Percentiles rank a stretch among this genome's conserved stretches.
These are phyloP conservation scores for Porcisia hertigi DNA, from an alignment of 208 protist species.

Conservation along the genomic window DNA sequence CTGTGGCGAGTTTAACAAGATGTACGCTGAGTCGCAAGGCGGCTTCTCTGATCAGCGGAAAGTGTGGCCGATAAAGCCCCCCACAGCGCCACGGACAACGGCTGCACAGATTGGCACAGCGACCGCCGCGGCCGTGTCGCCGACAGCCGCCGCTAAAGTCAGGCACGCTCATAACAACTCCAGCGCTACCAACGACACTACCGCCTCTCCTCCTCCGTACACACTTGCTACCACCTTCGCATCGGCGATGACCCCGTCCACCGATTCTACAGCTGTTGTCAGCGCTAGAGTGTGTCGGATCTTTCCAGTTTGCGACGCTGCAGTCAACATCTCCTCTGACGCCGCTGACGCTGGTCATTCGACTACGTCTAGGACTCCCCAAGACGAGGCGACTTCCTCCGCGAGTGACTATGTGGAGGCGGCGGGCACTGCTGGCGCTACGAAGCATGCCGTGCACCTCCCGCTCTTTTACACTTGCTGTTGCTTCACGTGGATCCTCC, in stretches of 20 bases:
- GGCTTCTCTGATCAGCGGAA: slow-evolving; percentile 31
- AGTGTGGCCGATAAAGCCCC: background rate
- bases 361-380: slow-evolving; percentile 9
- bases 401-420: slow-evolving; percentile 18
- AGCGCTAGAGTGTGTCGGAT: slow-evolving; percentile 8
- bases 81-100: background rate
- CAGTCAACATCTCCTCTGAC: slow-evolving; percentile 15
- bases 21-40: slow-evolving; percentile 30
- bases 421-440: background rate
- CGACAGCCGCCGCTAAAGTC: background rate
- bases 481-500: slow-evolving; percentile 70
- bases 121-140: background rate
- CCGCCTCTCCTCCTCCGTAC: background rate
- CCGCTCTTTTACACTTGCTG: slow-evolving; percentile 48
- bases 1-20: slow-evolving; percentile 29
- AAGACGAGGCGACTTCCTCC: slow-evolving; percentile 21
- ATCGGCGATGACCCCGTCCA: background rate
- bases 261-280: background rate
- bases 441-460: slow-evolving; percentile 31
- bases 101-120: no score
- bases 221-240: background rate
- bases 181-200: background rate
- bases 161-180: background rate
- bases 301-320: slow-evolving; percentile 9
- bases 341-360: slow-evolving; percentile 12